Conservation (phyloP, 1,284 basidiomycete genomes). For the Naganishia albida region DNA sequence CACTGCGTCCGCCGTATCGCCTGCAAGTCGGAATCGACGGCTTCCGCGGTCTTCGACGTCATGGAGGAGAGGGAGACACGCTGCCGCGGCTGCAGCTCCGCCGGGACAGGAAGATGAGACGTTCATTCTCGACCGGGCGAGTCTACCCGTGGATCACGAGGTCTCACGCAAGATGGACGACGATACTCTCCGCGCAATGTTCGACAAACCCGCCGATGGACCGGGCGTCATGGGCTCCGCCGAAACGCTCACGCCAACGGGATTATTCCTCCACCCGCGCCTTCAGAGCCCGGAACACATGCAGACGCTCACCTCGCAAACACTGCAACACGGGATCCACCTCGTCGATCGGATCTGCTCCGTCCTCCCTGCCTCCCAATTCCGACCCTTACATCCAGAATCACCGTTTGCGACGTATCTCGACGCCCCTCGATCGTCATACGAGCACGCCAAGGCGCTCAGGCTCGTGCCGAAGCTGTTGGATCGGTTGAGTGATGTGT, state of each 20-base stretch:
- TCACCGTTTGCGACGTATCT: slow-evolving; percentile 30
- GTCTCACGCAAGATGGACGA: slow-evolving; percentile 25
- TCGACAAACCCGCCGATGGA: slow-evolving; percentile 25
- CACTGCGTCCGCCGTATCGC: slow-evolving; percentile 12
- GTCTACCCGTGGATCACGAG: slow-evolving; percentile 1
- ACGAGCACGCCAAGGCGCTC: slow-evolving; percentile 55
- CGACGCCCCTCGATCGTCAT: slow-evolving; percentile 34
- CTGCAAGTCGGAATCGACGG: background rate
- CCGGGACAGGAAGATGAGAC: slow-evolving; percentile 11
- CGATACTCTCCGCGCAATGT: slow-evolving; percentile 25
- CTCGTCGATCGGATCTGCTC: slow-evolving; percentile 56
- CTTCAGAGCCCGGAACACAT: slow-evolving; percentile 44
- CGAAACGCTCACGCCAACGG: slow-evolving; percentile 35
- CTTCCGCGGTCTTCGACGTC: slow-evolving; percentile 27
- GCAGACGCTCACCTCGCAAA: slow-evolving; percentile 47
- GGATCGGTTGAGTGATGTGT: slow-evolving; percentile 88
- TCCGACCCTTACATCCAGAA: slow-evolving; percentile 30
- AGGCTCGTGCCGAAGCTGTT: slow-evolving; percentile 87
- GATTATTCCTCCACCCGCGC: slow-evolving; percentile 49
- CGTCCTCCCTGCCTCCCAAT: slow-evolving; percentile 39
- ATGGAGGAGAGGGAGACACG: slow-evolving; percentile 25
- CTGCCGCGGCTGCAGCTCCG: slow-evolving; percentile 12
- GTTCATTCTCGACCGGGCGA: background rate
- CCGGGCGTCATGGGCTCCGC: background rate
- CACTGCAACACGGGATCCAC: slow-evolving; percentile 45